Conservation (phyloP, 352 stramenopile species). For the Globisporangium takayamanum region DNA sequence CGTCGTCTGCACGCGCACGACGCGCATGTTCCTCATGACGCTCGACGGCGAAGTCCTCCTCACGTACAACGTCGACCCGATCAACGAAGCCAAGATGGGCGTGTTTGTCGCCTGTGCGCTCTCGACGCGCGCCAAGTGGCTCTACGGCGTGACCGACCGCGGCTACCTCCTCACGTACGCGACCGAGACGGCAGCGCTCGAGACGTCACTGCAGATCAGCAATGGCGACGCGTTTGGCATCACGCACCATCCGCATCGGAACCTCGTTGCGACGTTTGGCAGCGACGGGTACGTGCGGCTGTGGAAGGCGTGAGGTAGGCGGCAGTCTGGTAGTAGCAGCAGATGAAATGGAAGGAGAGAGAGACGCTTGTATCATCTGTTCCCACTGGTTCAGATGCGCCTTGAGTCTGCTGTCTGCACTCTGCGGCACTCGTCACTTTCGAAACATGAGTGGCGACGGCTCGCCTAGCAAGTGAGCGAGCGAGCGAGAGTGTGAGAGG, state of each 20-base stretch:
- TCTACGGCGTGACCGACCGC: conserved; percentile 86
- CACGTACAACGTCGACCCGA: conserved; percentile 60
- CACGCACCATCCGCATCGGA: conserved; percentile 83
- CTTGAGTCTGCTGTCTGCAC: conserved; percentile 21
- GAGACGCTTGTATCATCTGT: not conserved
- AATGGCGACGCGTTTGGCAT: conserved; percentile 78
- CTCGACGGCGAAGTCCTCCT: conserved; percentile 53
- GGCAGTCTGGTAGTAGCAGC: not conserved
- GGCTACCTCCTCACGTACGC: conserved; percentile 75
- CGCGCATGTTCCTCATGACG: conserved; percentile 74
- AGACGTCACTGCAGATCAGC: conserved; percentile 76
- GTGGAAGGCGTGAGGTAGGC: conserved; percentile 57
- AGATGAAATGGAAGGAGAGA: no score
- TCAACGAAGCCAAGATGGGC: conserved; percentile 52
- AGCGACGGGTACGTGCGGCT: conserved; percentile 79
- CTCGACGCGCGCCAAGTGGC: conserved; percentile 74
- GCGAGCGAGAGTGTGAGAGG: not conserved
- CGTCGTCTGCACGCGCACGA: conserved; percentile 82
- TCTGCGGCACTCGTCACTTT: not conserved
- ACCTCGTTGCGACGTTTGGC: conserved; percentile 85
- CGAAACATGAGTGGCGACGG: conserved; percentile 15
- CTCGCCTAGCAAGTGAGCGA: conserved; percentile 4
- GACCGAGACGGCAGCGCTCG: conserved; percentile 43
- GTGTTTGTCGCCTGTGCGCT: conserved; percentile 86
- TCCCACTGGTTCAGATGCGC: conserved; percentile 10